phyloP scores from a whole-genome alignment of 1,139 yeast species.

The Tardiomyces digboiensis region DNA sequence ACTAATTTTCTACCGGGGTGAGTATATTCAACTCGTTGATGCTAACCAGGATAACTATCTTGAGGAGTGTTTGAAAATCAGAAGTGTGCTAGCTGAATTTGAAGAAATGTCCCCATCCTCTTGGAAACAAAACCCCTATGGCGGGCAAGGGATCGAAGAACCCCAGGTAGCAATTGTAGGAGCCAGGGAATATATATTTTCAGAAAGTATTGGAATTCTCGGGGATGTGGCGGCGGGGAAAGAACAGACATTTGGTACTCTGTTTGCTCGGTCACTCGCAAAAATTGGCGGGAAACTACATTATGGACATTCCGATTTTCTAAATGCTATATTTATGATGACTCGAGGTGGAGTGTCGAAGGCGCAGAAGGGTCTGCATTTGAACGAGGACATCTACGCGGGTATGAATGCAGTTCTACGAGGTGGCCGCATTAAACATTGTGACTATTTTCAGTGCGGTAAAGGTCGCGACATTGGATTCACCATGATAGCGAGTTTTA shows the following conservation, averaged over 20 bases:
- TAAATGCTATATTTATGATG: conserved; percentile 78
- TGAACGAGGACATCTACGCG: conserved; percentile 87
- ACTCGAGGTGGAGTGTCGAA: conserved; percentile 89
- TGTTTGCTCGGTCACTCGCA: conserved; percentile 79
- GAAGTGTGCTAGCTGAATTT: conserved; percentile 70
- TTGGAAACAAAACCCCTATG: too few species aligned
- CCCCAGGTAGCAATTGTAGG: conserved; percentile 77
- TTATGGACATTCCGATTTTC: conserved; percentile 88
- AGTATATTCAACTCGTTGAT: conserved; percentile 78
- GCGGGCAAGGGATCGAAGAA: not conserved
- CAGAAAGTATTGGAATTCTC: conserved; percentile 75
- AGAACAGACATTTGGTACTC: conserved; percentile 87
- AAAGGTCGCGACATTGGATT: conserved; percentile 88
- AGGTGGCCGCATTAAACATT: conserved; percentile 82
- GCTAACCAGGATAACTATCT: conserved; percentile 84
- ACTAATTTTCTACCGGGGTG: conserved; percentile 73
- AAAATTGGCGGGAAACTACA: conserved; percentile 83
- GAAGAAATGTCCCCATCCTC: conserved; percentile 52
- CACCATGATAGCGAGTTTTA: conserved; percentile 73
- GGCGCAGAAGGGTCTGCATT: conserved; percentile 77
- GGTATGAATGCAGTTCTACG: conserved; percentile 77
- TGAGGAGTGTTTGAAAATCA: conserved; percentile 76
- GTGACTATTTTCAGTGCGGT: conserved; percentile 87
- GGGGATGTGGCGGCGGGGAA: conserved; percentile 95
- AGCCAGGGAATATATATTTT: conserved; percentile 80